phyloP scores from a whole-genome alignment of 176 grass and related monocot genomes.

The Zea luxurians region DNA sequence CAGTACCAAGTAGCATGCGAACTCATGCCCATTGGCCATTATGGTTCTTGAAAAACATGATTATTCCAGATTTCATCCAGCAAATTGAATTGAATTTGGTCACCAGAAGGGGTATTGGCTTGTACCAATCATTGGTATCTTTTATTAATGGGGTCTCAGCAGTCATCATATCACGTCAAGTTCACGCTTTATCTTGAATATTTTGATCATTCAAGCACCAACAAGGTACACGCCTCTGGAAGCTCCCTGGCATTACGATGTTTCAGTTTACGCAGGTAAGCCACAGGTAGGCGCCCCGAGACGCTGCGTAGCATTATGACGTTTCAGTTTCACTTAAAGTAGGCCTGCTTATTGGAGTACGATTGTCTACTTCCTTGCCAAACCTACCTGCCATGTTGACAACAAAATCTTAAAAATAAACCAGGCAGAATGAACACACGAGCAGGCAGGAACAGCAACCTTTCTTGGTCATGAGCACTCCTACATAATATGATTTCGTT shows the following conservation, averaged over 20 bases:
- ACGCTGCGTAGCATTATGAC: not conserved
- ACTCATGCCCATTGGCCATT: not conserved
- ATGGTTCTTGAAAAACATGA: not conserved
- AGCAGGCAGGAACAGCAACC: not conserved
- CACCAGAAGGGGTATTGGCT: not conserved
- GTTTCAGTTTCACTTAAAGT: not conserved
- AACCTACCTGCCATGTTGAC: not conserved
- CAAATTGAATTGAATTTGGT: not conserved
- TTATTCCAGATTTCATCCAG: not conserved
- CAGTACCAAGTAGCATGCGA: not conserved
- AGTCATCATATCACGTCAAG: not conserved
- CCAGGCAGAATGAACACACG: not conserved
- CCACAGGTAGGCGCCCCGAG: not conserved
- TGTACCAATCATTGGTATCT: not conserved
- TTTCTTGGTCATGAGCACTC: constrained; percentile 4
- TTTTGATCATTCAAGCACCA: not conserved
- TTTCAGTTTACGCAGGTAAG: not conserved
- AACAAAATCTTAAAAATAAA: not conserved
- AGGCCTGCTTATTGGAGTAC: not conserved
- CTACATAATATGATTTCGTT: constrained; percentile 17
- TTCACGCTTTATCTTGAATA: too few relatives aligned
- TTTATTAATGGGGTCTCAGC: not conserved
- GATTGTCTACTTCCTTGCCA: not conserved
- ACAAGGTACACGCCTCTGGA: not conserved
- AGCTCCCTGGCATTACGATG: not conserved